Evolutionary conservation across 2,329 filamentous ascomycete genomes (phyloP), one percentile per base, ranked within the genome.

Genomic region (Penicillium sp.): DNA sequence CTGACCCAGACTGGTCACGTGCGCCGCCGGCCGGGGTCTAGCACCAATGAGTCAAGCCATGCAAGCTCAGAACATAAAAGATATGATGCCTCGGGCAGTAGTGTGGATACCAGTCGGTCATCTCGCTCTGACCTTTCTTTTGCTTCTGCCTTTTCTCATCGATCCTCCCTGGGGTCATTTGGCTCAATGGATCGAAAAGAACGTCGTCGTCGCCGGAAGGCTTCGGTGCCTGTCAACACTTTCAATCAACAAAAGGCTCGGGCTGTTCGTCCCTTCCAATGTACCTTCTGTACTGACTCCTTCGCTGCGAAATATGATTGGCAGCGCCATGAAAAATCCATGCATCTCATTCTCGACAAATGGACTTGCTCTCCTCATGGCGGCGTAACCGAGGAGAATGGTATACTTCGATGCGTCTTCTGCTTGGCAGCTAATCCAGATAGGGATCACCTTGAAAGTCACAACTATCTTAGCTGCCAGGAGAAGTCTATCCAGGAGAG

Each of bases 291-390:
- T 58, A 77, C 78, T 13, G 80, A 83, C 55, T 77, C 77, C 0
- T 83, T 83, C 62, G 73, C 77, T 45, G 77, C 79, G 18, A 83
- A 83, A 54, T 82, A 82, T 65, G 81, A 83, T 65, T 83, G 81
- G 81, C 79, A 81, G 44, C 73, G 81, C 16, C 81, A 84, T 60
- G 81, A 84, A 59, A 83, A 83, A 61, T 81, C 80, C 3, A 68
- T 83, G 41, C 81, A 84, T 64, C 66, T 84, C 26, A 78, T 78
- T 16, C 65, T 83, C 29, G 81, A 84, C 57, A 80, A 79, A 59
- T 84, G 80, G 79, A 81, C 82, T 8, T 86, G 84, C 61, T 80
- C 82, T 29, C 83, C 83, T 2, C 67, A 79, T 4, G 84, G 84
- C 2, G 80, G 81, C 1, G 69, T 81, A 2, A 72, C 80, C 4